Evolutionary conservation across 1,284 basidiomycete genomes (phyloP), one percentile per base, ranked within the genome.

Genomic region (Cryptococcus hybrid): DNA sequence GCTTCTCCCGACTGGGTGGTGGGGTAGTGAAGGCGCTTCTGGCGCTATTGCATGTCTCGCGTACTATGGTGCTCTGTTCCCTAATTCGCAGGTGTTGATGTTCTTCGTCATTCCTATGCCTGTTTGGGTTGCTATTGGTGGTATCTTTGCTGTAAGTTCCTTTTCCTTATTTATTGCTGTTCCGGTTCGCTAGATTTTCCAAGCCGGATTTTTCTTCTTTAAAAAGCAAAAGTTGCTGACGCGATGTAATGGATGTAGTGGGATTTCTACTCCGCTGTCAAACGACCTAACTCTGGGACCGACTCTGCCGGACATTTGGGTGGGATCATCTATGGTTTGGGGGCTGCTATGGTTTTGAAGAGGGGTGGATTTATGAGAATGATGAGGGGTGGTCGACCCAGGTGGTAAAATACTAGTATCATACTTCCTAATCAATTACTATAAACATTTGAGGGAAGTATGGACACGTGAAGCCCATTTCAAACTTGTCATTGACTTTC

Each of bases 51-150:
- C 72, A 3, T 68, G 64, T 38, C 61, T 77, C 68, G 86, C 90
- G 5, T 87, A 92, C 59, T 89, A 86, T 76, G 84, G 86, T 7
- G 81, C 88, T 30, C 76, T 90, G 51, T 84, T 85, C 44, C 92
- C 92, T 0, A 82, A 67, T 7, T 80, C 86, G 56, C 85, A 81
- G 0, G 89, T 94, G 73, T 78, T 85, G n/a, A 73, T 95, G 51
- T 94, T 91, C 74, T 89, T 86, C 54, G 82, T 93, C 65, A 76
- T 95, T 8, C 92, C 92, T 12, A 81, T 89, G 58, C 91, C 90
- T 0, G 90, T 90, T 0, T 93, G 90, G 89, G 80, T 82, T 2
- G 82, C 84, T 38, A 86, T 93, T 1, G 78, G 83, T 0, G 91
- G 88, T 8, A 79, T 94, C 53, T 88, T 93, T 66, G 78, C 84